Evolutionary conservation across 2,329 filamentous ascomycete genomes (phyloP).

Genomic region (Colletotrichum sp.): DNA sequence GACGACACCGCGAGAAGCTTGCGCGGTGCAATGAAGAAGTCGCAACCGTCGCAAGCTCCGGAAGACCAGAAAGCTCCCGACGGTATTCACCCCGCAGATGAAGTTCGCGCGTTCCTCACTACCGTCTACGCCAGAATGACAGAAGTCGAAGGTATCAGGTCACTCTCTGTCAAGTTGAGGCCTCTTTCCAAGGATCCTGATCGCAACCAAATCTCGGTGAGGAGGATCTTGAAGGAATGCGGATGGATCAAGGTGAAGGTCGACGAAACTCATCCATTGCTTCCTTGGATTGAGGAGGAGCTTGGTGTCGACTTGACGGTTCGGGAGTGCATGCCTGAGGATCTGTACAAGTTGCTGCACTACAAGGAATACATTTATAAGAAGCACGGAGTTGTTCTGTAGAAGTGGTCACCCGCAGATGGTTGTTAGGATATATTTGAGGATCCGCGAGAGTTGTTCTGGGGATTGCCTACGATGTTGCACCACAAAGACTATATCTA

Average conservation of each 20-base stretch:
- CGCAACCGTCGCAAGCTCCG: not conserved
- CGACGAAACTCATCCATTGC: not conserved
- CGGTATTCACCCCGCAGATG: not conserved
- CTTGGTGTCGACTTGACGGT: not conserved
- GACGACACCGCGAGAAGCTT: not conserved
- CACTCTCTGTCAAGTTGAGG: not conserved
- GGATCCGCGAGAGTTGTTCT: not conserved
- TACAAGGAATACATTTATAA: not conserved
- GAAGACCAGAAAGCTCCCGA: not conserved
- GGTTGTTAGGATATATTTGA: not conserved
- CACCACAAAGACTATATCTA: not conserved
- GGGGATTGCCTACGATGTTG: not conserved
- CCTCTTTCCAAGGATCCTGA: not conserved
- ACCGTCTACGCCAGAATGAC: not conserved
- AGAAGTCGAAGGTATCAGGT: not conserved
- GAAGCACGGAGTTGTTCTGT: not conserved
- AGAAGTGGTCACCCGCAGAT: not conserved
- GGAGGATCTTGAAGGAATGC: not conserved
- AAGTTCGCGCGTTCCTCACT: not conserved
- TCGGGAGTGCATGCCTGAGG: not conserved
- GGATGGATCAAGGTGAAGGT: not conserved
- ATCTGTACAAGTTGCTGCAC: not conserved
- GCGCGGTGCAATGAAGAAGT: not conserved
- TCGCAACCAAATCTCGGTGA: not conserved
- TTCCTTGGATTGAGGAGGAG: not conserved